These are phyloP conservation scores for Boletus subparvulus DNA, from an alignment of 768 basidiomycete species.

Conservation along the genomic window DNA sequence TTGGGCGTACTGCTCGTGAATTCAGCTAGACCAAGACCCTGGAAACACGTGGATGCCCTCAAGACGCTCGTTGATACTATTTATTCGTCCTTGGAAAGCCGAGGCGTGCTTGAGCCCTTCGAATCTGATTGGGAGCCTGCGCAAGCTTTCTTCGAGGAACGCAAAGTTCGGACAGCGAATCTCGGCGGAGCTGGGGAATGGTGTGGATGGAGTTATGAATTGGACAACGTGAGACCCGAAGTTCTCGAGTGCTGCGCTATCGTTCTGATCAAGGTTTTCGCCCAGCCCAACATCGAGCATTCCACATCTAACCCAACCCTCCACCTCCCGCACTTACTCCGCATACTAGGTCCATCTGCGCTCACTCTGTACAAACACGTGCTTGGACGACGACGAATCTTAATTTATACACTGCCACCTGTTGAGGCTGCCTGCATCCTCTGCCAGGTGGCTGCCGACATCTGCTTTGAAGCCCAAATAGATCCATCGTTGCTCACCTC, in stretches of 20 bases:
- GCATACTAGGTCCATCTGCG: constrained; percentile 75
- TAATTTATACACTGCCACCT: constrained; percentile 78
- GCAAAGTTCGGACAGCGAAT: constrained; percentile 50
- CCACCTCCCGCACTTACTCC: constrained; percentile 73
- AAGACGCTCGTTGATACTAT: constrained; percentile 57
- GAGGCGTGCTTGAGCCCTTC: constrained; percentile 46
- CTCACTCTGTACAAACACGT: constrained; percentile 80
- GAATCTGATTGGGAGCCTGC: constrained; percentile 66
- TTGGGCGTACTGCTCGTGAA: constrained; percentile 71
- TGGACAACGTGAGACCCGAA: constrained; percentile 47
- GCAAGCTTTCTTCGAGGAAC: constrained; percentile 61
- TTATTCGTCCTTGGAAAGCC: constrained; percentile 49
- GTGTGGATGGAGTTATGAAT: constrained; percentile 67
- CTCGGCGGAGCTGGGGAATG: constrained; percentile 59
- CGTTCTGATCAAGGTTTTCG: constrained; percentile 15
- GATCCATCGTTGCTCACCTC: constrained; percentile 22
- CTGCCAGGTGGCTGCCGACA: constrained; percentile 59
- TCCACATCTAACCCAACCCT: constrained; percentile 51
- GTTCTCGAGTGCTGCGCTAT: neutral
- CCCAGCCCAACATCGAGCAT: constrained; percentile 22
- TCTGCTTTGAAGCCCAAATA: constrained; percentile 52
- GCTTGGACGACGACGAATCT: constrained; percentile 67
- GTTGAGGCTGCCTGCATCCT: constrained; percentile 79
- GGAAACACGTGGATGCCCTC: constrained; percentile 66
- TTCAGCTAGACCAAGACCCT: constrained; percentile 67